Evolutionary conservation across 371 early-diverging fungal species (phyloP).

Genomic region (Mortierella sp.): DNA sequence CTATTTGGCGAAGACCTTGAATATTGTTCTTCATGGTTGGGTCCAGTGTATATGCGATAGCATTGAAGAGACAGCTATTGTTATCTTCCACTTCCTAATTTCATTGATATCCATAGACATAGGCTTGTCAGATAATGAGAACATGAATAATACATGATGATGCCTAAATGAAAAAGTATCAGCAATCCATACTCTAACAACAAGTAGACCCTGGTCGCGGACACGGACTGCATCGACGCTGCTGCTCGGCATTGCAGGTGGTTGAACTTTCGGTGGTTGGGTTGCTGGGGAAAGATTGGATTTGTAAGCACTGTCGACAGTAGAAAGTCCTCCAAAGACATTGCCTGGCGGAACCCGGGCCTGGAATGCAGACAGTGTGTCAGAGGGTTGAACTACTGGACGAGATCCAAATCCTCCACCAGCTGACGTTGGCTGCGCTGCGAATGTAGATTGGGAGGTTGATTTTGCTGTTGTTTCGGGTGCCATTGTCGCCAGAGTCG

Average conservation of each 20-base stretch:
- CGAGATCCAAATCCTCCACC: constrained; percentile 25
- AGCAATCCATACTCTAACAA: constrained; percentile 37
- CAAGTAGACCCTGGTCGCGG: constrained; percentile 44
- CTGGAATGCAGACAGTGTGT: constrained; percentile 20
- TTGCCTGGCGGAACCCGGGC: background rate
- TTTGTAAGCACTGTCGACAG: constrained; percentile 10
- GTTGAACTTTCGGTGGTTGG: background rate
- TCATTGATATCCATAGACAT: background rate
- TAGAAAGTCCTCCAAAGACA: constrained; percentile 18
- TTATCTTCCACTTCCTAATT: constrained; percentile 51
- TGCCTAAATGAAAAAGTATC: background rate
- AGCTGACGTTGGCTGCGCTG: background rate
- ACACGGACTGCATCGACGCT: constrained; percentile 31
- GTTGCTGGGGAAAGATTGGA: constrained; percentile 4
- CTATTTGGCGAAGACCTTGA: constrained; percentile 42
- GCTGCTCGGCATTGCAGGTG: background rate
- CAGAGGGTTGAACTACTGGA: constrained; percentile 6
- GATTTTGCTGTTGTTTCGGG: background rate
- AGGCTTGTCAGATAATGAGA: background rate
- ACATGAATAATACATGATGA: background rate
- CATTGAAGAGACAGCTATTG: constrained; percentile 56
- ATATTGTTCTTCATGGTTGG: constrained; percentile 42
- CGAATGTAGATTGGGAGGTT: background rate
- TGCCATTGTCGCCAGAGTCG: background rate
- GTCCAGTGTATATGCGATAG: constrained; percentile 48